Base-by-base conservation (phyloP, 495 filamentous ascomycete species). In the Aspergillus egyptiacus region DNA sequence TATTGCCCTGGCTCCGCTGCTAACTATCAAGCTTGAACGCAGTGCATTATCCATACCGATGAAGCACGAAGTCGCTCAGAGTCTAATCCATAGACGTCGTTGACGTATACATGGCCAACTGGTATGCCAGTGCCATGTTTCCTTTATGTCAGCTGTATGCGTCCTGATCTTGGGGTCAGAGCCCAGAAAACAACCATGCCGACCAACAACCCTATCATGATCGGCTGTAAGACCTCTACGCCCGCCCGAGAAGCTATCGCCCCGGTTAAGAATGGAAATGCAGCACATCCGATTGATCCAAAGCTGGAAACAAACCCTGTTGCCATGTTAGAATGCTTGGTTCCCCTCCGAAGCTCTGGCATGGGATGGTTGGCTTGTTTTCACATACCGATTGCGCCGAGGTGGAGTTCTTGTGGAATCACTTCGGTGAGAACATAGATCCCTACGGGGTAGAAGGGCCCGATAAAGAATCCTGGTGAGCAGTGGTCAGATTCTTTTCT, bases 261-360 rank as follows among this genome's bases (percentile, higher is more conserved):
- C 14, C 75, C 75, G 0, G 74, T 77, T 17, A 77, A 54, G 33
- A 72, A 72, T 2, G 76, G 76, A 51, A 77, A 79, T 0, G 73
- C 50, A 4, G 72, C 72, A 10, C 70, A 72, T 5, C 76, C 76
- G 13, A 69, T 65, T 53, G 76, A 73, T 5, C 69, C 74, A 23
- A 75, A 36, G 15, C 75, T 71, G 31, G 77, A 76, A 10, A 74
- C 65, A 31, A 76, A 73, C 2, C 67, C 66, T 49, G 22, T 17
- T 24, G 15, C 5, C 51, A 34, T 25, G 33, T 50, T 32, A 56
- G 53, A 19, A 35, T 25, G 6, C 25, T 18, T 4, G 19, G 13
- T 9, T 15, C 1, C 22, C 3, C 3, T 9, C 3, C 15, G 13
- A 27, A 38, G 31, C 1, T 17, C n/a, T 14, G 1, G 23, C 0